phyloP scores from a whole-genome alignment of 2,329 filamentous ascomycete genomes.

The Fusarium sp. region DNA sequence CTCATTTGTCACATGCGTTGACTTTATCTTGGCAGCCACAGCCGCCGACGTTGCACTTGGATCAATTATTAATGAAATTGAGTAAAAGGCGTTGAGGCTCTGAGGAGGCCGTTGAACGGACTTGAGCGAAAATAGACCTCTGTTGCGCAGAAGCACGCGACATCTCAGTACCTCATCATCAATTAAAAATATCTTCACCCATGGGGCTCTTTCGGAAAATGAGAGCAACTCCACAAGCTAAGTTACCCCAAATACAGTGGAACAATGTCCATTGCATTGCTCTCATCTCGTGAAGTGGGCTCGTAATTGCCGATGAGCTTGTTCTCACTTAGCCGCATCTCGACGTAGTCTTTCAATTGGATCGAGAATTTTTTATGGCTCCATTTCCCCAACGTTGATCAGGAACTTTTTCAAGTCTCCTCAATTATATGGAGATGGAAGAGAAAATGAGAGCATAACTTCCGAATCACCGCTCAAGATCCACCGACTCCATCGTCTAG shows the following conservation, averaged over 20 bases:
- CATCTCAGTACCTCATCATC: background rate
- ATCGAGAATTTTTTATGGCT: background rate
- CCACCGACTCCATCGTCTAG: constrained; percentile 13
- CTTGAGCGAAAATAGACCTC: background rate
- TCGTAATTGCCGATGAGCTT: background rate
- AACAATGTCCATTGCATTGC: background rate
- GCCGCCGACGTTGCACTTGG: background rate
- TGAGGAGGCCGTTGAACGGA: background rate
- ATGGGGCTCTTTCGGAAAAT: background rate
- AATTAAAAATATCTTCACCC: background rate
- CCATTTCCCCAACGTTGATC: background rate
- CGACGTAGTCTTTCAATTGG: background rate
- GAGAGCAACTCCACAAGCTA: background rate
- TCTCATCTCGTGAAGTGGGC: background rate
- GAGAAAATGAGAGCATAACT: background rate
- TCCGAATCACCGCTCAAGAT: constrained; percentile 2
- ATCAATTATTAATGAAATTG: background rate
- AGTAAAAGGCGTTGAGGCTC: background rate
- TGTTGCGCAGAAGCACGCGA: background rate
- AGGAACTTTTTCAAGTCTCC: background rate
- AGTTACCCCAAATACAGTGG: background rate
- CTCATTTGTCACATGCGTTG: background rate
- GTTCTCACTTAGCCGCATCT: background rate
- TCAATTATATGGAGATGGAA: background rate
- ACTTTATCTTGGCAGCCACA: background rate